Evolutionary conservation across 1,284 basidiomycete genomes (phyloP).

Genomic region (Cerioporus squamosus): DNA sequence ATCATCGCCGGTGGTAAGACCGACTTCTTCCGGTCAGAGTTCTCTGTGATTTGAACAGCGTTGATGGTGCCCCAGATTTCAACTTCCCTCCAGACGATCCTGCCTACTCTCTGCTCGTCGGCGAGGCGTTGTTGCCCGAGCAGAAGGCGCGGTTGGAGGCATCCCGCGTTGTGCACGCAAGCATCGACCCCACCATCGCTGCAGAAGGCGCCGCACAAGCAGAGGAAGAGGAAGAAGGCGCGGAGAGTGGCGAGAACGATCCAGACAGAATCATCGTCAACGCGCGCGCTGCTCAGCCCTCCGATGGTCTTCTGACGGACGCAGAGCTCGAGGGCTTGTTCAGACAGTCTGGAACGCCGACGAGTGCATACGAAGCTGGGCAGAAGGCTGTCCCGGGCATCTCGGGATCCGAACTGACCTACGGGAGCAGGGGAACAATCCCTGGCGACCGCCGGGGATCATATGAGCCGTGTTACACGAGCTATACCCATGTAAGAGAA

Average conservation of each 20-base stretch:
- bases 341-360: conserved; percentile 36
- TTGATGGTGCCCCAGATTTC: conserved; percentile 69
- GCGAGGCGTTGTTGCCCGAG: conserved; percentile 54
- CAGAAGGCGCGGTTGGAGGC: conserved; percentile 59
- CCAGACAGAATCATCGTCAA: conserved; percentile 79
- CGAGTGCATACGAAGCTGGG: conserved; percentile 67
- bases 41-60: not conserved
- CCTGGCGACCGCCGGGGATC: conserved; percentile 48
- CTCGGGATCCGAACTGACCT: conserved; percentile 43
- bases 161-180: conserved; percentile 84
- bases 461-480: conserved; percentile 81
- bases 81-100: conserved; percentile 90
- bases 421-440: conserved; percentile 51
- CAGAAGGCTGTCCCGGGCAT: conserved; percentile 23
- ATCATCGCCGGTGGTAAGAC: conserved; percentile 80
- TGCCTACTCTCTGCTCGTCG: conserved; percentile 82
- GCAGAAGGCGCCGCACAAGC: conserved; percentile 32
- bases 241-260: conserved; percentile 47
- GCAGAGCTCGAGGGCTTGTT: conserved; percentile 66
- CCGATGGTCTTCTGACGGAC: conserved; percentile 77
- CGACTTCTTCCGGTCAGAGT: not conserved
- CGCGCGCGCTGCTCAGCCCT: conserved; percentile 61
- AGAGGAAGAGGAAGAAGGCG: conserved; percentile 50
- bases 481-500: conserved; percentile 56
- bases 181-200: conserved; percentile 67